These are phyloP conservation scores for Phoenix roebelenii DNA, from an alignment of 176 grass and related monocot species.

Conservation along the genomic window DNA sequence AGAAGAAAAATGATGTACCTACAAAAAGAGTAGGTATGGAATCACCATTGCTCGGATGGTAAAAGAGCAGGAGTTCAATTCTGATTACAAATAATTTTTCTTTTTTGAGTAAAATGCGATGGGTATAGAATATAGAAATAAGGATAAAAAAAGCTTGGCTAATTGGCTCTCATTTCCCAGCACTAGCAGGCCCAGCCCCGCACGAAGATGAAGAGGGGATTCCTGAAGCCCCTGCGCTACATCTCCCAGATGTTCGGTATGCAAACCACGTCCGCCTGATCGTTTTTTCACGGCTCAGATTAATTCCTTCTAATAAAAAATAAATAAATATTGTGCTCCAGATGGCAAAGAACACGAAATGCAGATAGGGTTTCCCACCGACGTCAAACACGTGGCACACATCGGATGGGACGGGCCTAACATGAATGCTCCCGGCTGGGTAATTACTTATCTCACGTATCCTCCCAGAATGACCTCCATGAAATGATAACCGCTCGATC, in stretches of 20 bases:
- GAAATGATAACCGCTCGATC: neutral
- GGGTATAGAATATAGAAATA: too few relatives aligned
- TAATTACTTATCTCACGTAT: slow-evolving; percentile 10
- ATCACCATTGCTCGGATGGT: too few relatives aligned
- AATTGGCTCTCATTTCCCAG: slow-evolving; percentile 7
- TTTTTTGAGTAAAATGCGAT: too few relatives aligned
- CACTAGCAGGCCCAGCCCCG: slow-evolving; percentile 8
- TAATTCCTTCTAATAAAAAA: neutral
- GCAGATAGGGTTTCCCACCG: slow-evolving; percentile 82
- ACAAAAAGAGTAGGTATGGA: too few relatives aligned
- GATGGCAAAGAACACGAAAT: slow-evolving; percentile 63
- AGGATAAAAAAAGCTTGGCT: slow-evolving; percentile 2
- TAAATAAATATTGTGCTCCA: slow-evolving; percentile 6
- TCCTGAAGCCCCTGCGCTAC: slow-evolving; percentile 62
- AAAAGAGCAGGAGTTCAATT: too few relatives aligned
- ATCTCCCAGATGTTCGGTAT: slow-evolving; percentile 83
- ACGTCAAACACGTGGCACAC: slow-evolving; percentile 90
- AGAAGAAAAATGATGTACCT: too few relatives aligned
- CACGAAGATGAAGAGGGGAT: slow-evolving; percentile 70
- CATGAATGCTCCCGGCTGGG: slow-evolving; percentile 38
- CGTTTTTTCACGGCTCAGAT: neutral
- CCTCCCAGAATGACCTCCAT: neutral
- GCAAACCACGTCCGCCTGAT: neutral
- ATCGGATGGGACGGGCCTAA: slow-evolving; percentile 64
- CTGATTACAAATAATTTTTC: too few relatives aligned